These are phyloP conservation scores for Fusarium udum DNA, from an alignment of 2,329 filamentous ascomycete species.

Conservation along the genomic window DNA sequence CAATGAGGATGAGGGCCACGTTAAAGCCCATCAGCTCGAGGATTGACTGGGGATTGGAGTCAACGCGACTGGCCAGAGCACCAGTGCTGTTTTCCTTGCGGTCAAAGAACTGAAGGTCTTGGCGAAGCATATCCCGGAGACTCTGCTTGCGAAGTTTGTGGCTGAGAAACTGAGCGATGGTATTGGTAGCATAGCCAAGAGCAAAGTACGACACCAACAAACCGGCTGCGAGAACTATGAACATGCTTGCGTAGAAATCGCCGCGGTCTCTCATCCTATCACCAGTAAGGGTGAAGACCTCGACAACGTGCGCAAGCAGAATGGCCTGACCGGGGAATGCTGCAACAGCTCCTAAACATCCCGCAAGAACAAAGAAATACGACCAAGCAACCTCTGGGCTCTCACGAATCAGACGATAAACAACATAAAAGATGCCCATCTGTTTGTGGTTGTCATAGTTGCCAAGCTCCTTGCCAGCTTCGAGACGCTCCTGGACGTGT, in stretches of 20 bases:
- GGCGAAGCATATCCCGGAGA: conserved; percentile 48
- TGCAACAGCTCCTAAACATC: conserved; percentile 47
- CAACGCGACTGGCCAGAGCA: conserved; percentile 49
- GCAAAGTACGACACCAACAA: conserved; percentile 56
- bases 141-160: conserved; percentile 42
- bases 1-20: conserved; percentile 52
- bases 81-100: conserved; percentile 53
- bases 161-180: conserved; percentile 42
- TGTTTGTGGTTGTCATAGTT: conserved; percentile 49
- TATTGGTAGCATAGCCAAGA: conserved; percentile 50
- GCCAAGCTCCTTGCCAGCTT: conserved; percentile 49
- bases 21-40: conserved; percentile 57
- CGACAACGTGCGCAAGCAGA: conserved; percentile 53
- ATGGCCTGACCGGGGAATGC: conserved; percentile 56
- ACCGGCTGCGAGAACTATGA: conserved; percentile 59
- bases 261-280: conserved; percentile 50
- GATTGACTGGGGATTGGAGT: conserved; percentile 51
- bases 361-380: conserved; percentile 47
- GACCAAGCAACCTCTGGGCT: conserved; percentile 50
- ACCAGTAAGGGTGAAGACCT: conserved; percentile 51
- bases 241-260: conserved; percentile 66
- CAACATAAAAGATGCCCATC: conserved; percentile 43
- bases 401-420: conserved; percentile 50
- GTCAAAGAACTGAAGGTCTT: conserved; percentile 56
- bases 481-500: conserved; percentile 44